Base-by-base conservation (phyloP, 257 asterid genomes). In the Jasminum sambac region DNA sequence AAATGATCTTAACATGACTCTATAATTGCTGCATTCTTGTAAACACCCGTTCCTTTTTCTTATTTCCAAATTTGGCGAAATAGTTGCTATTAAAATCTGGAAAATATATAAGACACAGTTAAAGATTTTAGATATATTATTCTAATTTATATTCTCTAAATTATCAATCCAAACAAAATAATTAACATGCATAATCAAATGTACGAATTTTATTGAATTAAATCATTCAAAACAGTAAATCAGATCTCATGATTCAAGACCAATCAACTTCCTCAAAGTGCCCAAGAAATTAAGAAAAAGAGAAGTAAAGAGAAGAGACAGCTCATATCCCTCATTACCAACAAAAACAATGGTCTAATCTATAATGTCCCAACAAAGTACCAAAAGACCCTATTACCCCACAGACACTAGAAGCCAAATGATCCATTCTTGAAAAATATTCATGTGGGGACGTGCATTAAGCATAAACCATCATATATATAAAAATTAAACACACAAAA, bases 1-100 rank as follows among this genome's bases (percentile, higher is more conserved):
- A 69, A 80, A 61, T 67, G 62, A 84, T 84, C 91, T n/a, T n/a
- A n/a, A 79, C 85, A 74, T 70, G 36, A 30, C 36, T 30, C 36
- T 30, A 30, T 76, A 88, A 77, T 64, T 79, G 85, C 64, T 80
- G 79, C 83, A 83, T 77, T 81, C 88, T 78, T 82, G 89, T 87
- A 80, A 81, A 82, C 84, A 85, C 68, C 85, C 86, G 79, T 80
- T 83, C 74, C 78, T 79, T 78, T 81, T 39, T 39, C 8, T 82
- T 81, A 5, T 39, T 1, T 80, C 79, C 87, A 66, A 83, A 80
- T 76, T 55, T 55, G 75, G 75, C 73, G 52, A 74, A 80, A 80
- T 77, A 46, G 64, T 75, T 60, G 64, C 70, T 60, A 59, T 70
- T 42, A 64, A 69, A 72, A 67, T 78, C 58, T 73, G 66, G 60